Evolutionary conservation across 2,329 filamentous ascomycete genomes (phyloP), one percentile per base, ranked within the genome.

Genomic region (Dactylellina drechsleri): DNA sequence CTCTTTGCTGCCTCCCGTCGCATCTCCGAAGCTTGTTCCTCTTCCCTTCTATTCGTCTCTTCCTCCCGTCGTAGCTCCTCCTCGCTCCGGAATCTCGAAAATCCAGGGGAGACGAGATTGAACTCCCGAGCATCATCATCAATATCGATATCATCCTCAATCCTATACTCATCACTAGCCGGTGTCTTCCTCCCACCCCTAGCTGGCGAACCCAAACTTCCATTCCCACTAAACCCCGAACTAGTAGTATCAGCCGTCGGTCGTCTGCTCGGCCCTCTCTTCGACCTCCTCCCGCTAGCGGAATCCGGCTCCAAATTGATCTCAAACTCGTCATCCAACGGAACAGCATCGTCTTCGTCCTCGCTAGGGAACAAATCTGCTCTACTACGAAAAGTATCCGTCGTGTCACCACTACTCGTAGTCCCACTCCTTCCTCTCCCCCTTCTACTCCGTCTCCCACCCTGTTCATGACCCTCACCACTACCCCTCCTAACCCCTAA

Each of bases 351-450:
- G 78, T 89, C 88, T 77, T 90, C 88, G 76, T 90, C 89, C 61
- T 89, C 87, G 76, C 88, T 90, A 1, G 87, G 88, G 77, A 90
- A 88, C 47, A 91, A 83, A 81, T 91, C 89, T 3, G 88, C 88
- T 66, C 89, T 83, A 31, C 87, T 89, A 78, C 88, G 89, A 36
- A 89, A 81, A 3, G 88, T 90, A 79, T 87, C 88, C 16, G 83
- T 85, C 0, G 88, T 90, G 49, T 86, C 85, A 23, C 85, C 84
- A 1, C 87, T 89, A 1, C 83, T 85, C 41, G 84, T 83, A 0
- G 88, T 90, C 18, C 84, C 84, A 79, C 88, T 89, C 43, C 88
- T 82, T 52, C 84, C 83, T 70, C 86, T 61, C 12, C 72, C 66
- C 36, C 60, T 3, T 4, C 49, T 66, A 53, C 58, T 53, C n/a